Evolutionary conservation across 495 filamentous ascomycete species (phyloP).

Genomic region (Cairneyella variabilis): DNA sequence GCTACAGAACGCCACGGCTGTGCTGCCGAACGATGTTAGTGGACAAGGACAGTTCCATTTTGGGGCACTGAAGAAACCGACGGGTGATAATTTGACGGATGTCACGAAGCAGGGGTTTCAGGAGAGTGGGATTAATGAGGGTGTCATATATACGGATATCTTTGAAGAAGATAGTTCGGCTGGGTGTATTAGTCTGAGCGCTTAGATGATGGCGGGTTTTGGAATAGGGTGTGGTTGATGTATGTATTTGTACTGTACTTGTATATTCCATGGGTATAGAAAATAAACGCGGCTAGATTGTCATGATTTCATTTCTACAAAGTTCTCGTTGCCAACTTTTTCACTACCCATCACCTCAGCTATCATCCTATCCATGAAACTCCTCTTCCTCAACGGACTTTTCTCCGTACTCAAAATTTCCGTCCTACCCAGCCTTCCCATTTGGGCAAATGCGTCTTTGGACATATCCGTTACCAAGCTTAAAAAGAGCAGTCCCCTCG

Average conservation of each 20-base stretch:
- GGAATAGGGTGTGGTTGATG: no score
- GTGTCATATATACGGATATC: slow-evolving; percentile 42
- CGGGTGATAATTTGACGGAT: slow-evolving; percentile 30
- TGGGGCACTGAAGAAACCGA: slow-evolving; percentile 41
- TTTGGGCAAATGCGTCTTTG: no score
- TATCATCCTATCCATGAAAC: no score
- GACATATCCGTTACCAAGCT: background rate
- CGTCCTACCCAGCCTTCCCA: no score
- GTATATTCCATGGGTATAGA: no score
- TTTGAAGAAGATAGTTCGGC: slow-evolving; percentile 39
- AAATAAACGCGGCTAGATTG: no score
- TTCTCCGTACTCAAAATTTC: no score
- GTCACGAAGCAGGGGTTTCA: slow-evolving; percentile 39
- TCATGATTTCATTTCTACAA: no score
- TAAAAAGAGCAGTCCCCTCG: background rate
- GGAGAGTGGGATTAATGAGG: slow-evolving; percentile 37
- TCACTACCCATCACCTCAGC: no score
- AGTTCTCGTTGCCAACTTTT: no score
- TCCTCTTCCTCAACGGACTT: no score
- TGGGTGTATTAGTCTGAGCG: slow-evolving; percentile 30
- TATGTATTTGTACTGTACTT: no score
- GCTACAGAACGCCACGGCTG: slow-evolving; percentile 32
- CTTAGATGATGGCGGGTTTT: background rate
- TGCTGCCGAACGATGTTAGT: slow-evolving; percentile 35
- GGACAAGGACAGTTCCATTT: slow-evolving; percentile 46